These are phyloP conservation scores for Pyrrhoderma lamaoense DNA, from an alignment of 1,284 basidiomycete species.

Conservation along the genomic window DNA sequence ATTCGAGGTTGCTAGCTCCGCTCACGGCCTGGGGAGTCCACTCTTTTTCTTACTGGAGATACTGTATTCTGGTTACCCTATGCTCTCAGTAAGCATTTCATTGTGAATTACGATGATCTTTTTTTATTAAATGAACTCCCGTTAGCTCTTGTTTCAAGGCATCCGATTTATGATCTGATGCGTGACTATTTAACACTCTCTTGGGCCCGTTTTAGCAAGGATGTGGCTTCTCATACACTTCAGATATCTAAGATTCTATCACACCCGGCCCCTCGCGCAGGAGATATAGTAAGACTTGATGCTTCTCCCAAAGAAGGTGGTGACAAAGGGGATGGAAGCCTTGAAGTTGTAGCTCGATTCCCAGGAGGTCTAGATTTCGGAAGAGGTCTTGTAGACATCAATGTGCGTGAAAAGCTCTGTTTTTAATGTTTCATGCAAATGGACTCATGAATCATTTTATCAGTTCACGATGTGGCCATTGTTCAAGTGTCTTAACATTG, in stretches of 20 bases:
- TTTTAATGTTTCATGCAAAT: not conserved
- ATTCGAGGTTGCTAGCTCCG: slow-evolving; percentile 68
- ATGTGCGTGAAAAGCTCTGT: slow-evolving; percentile 28
- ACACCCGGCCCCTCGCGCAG: slow-evolving; percentile 79
- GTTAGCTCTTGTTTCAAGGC: slow-evolving; percentile 77
- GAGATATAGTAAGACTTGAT: slow-evolving; percentile 77
- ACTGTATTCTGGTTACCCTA: slow-evolving; percentile 93
- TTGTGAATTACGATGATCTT: slow-evolving; percentile 22
- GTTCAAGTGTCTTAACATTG: slow-evolving; percentile 90
- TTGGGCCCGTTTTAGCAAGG: slow-evolving; percentile 90
- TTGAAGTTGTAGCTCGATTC: slow-evolving; percentile 81
- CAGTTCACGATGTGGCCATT: slow-evolving; percentile 93
- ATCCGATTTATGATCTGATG: slow-evolving; percentile 90
- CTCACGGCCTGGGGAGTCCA: slow-evolving; percentile 77
- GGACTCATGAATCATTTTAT: not conserved
- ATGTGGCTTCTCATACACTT: slow-evolving; percentile 80
- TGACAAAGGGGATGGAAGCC: slow-evolving; percentile 45
- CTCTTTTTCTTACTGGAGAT: slow-evolving; percentile 77
- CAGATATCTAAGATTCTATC: slow-evolving; percentile 81
- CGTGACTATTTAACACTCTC: slow-evolving; percentile 87
- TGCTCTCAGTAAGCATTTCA: slow-evolving; percentile 63
- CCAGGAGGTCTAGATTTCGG: slow-evolving; percentile 82
- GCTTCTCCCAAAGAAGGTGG: slow-evolving; percentile 54
- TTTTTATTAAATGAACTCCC: slow-evolving; percentile 17
- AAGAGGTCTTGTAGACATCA: slow-evolving; percentile 75